A percentile compares a stretch with the other conserved stretches of the same genome.
phyloP scores from a whole-genome alignment of 768 basidiomycete species.

The Collybiopsis luxurians region DNA sequence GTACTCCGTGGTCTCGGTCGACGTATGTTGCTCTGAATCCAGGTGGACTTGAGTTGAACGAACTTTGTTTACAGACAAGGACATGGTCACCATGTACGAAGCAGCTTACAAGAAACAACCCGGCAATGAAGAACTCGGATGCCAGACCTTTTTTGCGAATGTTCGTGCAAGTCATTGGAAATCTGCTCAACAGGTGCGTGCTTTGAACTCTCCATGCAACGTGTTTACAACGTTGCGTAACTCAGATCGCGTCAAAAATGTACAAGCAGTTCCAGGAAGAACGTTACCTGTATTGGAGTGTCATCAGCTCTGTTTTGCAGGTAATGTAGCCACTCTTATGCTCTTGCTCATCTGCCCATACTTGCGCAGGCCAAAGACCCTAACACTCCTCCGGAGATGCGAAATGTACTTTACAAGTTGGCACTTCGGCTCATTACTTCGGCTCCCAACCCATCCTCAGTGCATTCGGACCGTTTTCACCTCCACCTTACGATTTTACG shows the following conservation, averaged over 20 bases:
- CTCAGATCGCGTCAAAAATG: conserved; percentile 75
- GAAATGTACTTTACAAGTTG: conserved; percentile 67
- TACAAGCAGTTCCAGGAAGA: conserved; percentile 83
- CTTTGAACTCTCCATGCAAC: background rate
- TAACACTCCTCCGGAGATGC: conserved; percentile 59
- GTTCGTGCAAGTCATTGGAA: conserved; percentile 82
- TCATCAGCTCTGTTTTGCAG: conserved; percentile 79
- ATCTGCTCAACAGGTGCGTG: conserved; percentile 73
- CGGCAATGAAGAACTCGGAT: conserved; percentile 76
- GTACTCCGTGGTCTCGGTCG: conserved; percentile 78
- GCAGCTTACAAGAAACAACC: conserved; percentile 83
- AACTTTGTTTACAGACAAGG: conserved; percentile 47
- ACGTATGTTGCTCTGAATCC: conserved; percentile 31
- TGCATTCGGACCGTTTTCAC: conserved; percentile 73
- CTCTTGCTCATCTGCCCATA: background rate
- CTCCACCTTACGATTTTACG: conserved; percentile 71
- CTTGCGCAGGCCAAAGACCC: conserved; percentile 64
- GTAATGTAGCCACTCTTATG: conserved; percentile 28
- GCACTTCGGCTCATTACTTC: conserved; percentile 72
- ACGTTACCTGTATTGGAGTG: conserved; percentile 80
- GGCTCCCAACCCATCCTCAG: conserved; percentile 59
- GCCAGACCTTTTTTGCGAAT: conserved; percentile 84
- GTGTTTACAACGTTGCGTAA: conserved; percentile 2
- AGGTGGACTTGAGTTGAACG: background rate
- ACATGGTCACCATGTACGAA: conserved; percentile 83